Evolutionary conservation across 192 early-diverging fungal genomes (phyloP).

Genomic region (Coemansia sp.): DNA sequence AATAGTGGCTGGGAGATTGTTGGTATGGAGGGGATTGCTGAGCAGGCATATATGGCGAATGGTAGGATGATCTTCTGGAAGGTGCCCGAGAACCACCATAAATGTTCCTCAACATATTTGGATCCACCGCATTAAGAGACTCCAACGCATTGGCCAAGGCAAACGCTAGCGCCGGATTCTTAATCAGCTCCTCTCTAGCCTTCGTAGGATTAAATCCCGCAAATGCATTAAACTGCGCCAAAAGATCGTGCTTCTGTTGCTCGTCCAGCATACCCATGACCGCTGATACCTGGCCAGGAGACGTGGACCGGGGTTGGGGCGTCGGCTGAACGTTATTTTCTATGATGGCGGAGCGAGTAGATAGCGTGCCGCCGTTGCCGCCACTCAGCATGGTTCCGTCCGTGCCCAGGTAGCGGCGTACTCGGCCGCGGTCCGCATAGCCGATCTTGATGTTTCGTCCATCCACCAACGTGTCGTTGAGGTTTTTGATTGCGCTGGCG

Average conservation of each 20-base stretch:
- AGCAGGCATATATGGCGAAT: slow-evolving; percentile 5
- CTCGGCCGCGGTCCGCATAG: slow-evolving; percentile 68
- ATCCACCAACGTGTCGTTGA: slow-evolving; percentile 87
- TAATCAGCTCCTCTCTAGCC: slow-evolving; percentile 29
- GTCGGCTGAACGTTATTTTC: slow-evolving; percentile 2
- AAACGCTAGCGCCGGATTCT: slow-evolving; percentile 35
- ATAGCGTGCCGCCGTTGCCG: slow-evolving; percentile 11
- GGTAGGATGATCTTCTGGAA: neutral
- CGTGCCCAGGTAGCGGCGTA: slow-evolving; percentile 29
- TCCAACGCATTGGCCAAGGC: slow-evolving; percentile 22
- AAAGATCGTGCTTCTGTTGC: slow-evolving; percentile 10
- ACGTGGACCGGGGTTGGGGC: slow-evolving; percentile 7
- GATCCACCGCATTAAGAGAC: slow-evolving; percentile 13
- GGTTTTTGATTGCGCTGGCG: slow-evolving; percentile 88
- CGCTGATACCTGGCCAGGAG: slow-evolving; percentile 7
- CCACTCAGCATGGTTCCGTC: slow-evolving; percentile 23
- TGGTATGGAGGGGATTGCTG: neutral
- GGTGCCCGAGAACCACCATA: neutral
- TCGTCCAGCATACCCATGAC: slow-evolving; percentile 13
- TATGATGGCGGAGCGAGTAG: slow-evolving; percentile 6
- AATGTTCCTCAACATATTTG: slow-evolving; percentile 9
- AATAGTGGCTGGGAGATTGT: neutral
- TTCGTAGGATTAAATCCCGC: slow-evolving; percentile 20
- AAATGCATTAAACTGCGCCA: slow-evolving; percentile 38
- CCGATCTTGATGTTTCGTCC: slow-evolving; percentile 88